Evolutionary conservation across 192 early-diverging fungal genomes (phyloP), one percentile per base, ranked within the genome.

Genomic region (Rhizoclosmatium sp.): DNA sequence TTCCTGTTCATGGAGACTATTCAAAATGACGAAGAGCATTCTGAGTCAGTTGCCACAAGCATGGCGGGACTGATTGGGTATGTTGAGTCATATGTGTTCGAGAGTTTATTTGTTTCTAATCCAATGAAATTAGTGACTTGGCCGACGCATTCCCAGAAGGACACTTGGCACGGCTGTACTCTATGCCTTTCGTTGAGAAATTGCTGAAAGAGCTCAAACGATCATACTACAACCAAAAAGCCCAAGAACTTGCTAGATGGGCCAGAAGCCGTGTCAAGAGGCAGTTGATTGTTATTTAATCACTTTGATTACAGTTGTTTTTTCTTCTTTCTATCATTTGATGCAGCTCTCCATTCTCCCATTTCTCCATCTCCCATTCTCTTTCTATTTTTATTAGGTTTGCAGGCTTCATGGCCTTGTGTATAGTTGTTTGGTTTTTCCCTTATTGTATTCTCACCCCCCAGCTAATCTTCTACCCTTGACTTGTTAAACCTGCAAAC

Each of bases 11-110:
- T 96, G 75, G 82, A 82, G 68, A 85, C 84, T 39, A 89, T 95
- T 42, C 91, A 87, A 71, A 81, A 80, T 47, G 92, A 94, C 67
- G 80, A 77, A 44, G 86, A 91, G 62, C 85, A 91, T 45, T 86
- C 91, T 31, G 93, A 95, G 47, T 81, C 86, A 42, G 85, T 94
- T 14, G 91, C 90, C 66, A 89, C 89, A 61, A 89, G 84, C 58
- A 92, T 96, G 82, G 90, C 97, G 84, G 97, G 97, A 19, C 87
- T 99, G 14, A 80, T 99, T 70, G 96, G 96, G 86, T 93, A 84
- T 58, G 83, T 66, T 14, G 23, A 19, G 41, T 9, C 12, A 1
- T 19, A 82, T 46, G 4, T 56, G 19, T 59, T 7, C 54, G 51
- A 54, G 47, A 42, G 9, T 81, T 5, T 21, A 1, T 42, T 40